phyloP scores from a whole-genome alignment of 495 filamentous ascomycete species.

The Daldinia decipiens region DNA sequence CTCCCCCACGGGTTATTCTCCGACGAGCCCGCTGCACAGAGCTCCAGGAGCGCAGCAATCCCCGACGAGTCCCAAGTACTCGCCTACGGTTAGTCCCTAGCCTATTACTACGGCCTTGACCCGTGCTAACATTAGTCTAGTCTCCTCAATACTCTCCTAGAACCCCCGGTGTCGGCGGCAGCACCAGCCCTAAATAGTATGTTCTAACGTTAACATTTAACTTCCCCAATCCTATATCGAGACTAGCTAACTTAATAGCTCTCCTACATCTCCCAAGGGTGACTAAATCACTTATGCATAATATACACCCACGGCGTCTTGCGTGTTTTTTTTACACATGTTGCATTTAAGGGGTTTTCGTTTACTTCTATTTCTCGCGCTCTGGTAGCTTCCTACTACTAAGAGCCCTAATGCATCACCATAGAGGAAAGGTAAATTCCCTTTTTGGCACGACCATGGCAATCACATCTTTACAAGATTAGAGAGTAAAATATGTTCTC shows the following conservation, averaged over 20 bases:
- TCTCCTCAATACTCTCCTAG: slow-evolving; percentile 41
- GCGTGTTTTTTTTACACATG: slow-evolving; percentile 4
- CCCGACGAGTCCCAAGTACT: slow-evolving; percentile 65
- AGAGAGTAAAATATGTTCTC: slow-evolving; percentile 23
- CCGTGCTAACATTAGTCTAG: slow-evolving; percentile 32
- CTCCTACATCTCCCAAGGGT: slow-evolving; percentile 40
- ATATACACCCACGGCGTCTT: slow-evolving; percentile 36
- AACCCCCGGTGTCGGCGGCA: slow-evolving; percentile 36
- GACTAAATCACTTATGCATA: slow-evolving; percentile 38
- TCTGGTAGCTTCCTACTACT: slow-evolving; percentile 11
- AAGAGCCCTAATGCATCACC: slow-evolving; percentile 33
- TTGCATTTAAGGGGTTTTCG: slow-evolving; percentile 20
- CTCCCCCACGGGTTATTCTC: slow-evolving; percentile 77
- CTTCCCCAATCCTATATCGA: neutral
- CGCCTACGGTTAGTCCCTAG: slow-evolving; percentile 53
- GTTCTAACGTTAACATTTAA: slow-evolving; percentile 1
- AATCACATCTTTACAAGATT: slow-evolving; percentile 13
- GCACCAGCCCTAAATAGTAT: slow-evolving; percentile 39
- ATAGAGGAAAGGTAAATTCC: slow-evolving; percentile 27
- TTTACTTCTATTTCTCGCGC: neutral
- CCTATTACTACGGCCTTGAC: neutral
- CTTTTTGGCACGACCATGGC: slow-evolving; percentile 5
- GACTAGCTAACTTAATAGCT: slow-evolving; percentile 25
- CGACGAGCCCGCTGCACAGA: slow-evolving; percentile 77
- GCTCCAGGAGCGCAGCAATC: slow-evolving; percentile 63